Conservation (phyloP, 78 protist species). For the Blattamonas nauphoetae region DNA sequence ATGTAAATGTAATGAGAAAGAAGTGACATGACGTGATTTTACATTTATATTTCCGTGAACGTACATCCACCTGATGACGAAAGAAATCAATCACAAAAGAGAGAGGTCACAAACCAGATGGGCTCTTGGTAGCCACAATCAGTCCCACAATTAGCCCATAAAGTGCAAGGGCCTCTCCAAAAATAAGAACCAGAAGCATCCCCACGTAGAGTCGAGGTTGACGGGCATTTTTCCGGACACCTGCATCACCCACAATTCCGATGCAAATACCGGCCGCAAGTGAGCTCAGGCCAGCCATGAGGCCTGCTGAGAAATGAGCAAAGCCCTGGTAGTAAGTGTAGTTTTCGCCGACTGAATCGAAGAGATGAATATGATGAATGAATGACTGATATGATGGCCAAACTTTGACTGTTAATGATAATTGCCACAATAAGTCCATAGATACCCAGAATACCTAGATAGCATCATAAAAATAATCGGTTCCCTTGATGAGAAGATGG, state of each 20-base stretch:
- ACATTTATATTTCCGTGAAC: too few species aligned
- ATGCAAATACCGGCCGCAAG: constrained; percentile 90
- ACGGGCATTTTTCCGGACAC: constrained; percentile 71
- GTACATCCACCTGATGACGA: too few species aligned
- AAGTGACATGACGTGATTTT: too few species aligned
- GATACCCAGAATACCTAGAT: constrained; percentile 78
- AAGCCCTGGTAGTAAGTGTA: constrained; percentile 43
- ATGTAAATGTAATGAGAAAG: too few species aligned
- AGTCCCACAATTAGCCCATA: constrained; percentile 84
- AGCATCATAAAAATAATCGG: background rate
- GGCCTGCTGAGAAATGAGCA: constrained; percentile 61
- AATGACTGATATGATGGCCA: background rate
- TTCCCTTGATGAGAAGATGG: background rate
- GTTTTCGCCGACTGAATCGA: background rate
- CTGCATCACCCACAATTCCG: constrained; percentile 90
- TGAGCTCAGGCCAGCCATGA: constrained; percentile 85
- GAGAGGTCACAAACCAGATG: background rate
- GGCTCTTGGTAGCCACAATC: constrained; percentile 32
- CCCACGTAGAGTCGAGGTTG: constrained; percentile 66
- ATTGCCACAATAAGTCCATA: constrained; percentile 96
- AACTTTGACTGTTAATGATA: constrained; percentile 54
- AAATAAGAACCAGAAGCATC: constrained; percentile 81
- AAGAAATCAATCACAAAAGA: background rate
- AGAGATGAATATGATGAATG: background rate
- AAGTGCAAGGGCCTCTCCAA: constrained; percentile 87